A percentile compares a stretch with the other conserved stretches of the same genome.
These are phyloP conservation scores for Paramecium sonneborni DNA, from an alignment of 73 alveolate species.

Conservation along the genomic window DNA sequence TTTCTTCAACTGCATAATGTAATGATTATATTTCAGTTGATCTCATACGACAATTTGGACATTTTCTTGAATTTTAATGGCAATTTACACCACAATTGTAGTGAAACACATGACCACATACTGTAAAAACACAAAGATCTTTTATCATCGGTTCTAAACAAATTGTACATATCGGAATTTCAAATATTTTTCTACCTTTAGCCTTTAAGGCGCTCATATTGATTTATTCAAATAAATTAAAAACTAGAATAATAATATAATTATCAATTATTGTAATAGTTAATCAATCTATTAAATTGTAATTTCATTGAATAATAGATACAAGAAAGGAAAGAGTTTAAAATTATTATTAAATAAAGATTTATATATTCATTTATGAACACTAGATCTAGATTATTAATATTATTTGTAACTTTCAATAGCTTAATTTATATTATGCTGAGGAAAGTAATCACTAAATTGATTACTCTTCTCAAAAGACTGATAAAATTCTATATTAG, in stretches of 20 bases:
- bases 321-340: background rate
- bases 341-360: background rate
- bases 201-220: constrained; percentile 6
- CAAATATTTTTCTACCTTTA: constrained; percentile 31
- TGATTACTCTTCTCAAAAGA: constrained; percentile 48
- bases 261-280: background rate
- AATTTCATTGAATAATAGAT: background rate
- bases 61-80: constrained; percentile 36
- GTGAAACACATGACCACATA: constrained; percentile 51
- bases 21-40: constrained; percentile 9
- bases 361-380: background rate
- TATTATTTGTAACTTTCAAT: constrained; percentile 8
- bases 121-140: background rate
- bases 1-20: constrained; percentile 24
- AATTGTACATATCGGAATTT: constrained; percentile 40
- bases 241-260: background rate
- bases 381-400: constrained; percentile 22
- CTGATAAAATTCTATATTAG: constrained; percentile 14
- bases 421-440: constrained; percentile 2
- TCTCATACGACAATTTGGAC: constrained; percentile 33
- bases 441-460: constrained; percentile 50
- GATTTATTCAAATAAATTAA: background rate
- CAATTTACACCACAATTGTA: constrained; percentile 19
- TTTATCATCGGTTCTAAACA: constrained; percentile 2
- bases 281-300: background rate